Percentiles rank a stretch among this genome's conserved stretches.
Conservation (phyloP, 2,329 filamentous ascomycete genomes). For the Lasiodiplodia citricola region DNA sequence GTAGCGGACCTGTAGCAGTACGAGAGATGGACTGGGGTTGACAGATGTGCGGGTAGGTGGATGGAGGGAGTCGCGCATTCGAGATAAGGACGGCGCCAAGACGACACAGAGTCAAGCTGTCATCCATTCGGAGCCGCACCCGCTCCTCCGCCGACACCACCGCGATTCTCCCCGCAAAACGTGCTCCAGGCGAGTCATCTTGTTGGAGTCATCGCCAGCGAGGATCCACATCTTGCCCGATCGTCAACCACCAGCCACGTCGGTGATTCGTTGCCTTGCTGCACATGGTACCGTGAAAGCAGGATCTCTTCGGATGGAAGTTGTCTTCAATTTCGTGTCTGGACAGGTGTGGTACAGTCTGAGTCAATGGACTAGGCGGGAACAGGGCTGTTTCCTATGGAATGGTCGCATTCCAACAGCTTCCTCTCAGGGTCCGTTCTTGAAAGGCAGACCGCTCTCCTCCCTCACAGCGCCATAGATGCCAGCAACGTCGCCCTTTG, state of each 20-base stretch:
- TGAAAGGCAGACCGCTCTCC: conserved; percentile 75
- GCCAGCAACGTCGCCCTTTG: conserved; percentile 77
- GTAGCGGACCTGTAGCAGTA: not conserved
- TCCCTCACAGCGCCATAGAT: conserved; percentile 82
- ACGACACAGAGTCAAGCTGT: not conserved
- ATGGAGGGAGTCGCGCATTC: not conserved
- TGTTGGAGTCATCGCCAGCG: conserved; percentile 8
- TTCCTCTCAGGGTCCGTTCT: conserved; percentile 53
- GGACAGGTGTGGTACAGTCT: not conserved
- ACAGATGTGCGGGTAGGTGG: not conserved
- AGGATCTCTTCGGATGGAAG: not conserved
- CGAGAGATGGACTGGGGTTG: not conserved
- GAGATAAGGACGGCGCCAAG: conserved; percentile 16
- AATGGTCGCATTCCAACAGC: not conserved
- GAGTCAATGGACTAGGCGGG: not conserved
- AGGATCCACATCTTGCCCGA: not conserved
- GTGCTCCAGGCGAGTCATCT: conserved; percentile 2
- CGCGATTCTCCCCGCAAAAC: not conserved
- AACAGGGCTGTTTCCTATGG: not conserved
- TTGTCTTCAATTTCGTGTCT: not conserved
- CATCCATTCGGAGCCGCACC: conserved; percentile 1
- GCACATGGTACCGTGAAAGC: not conserved
- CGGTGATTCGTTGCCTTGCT: not conserved
- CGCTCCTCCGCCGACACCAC: not conserved
- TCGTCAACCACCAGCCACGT: not conserved